These are phyloP conservation scores for Neoboletus brunneissimus DNA, from an alignment of 768 basidiomycete genomes.

Conservation along the genomic window DNA sequence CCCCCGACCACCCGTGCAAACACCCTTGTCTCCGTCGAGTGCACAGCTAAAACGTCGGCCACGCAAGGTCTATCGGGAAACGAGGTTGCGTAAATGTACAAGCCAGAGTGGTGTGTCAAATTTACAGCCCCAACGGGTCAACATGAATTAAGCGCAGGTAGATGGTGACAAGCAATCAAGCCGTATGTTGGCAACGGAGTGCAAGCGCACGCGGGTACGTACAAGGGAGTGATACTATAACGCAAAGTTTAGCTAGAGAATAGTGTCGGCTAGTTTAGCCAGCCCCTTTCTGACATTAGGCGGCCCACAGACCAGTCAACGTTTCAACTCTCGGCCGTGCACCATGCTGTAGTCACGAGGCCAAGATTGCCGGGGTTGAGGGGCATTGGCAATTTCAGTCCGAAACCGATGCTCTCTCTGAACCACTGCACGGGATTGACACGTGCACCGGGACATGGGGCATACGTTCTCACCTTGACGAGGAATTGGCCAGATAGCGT, in stretches of 20 bases:
- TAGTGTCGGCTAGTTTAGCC: not conserved
- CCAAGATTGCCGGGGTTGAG: not conserved
- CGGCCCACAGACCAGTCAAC: not conserved
- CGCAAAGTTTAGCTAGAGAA: not conserved
- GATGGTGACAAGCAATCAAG: not conserved
- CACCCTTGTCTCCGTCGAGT: not conserved
- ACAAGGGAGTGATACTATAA: not conserved
- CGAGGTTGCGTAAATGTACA: constrained; percentile 13
- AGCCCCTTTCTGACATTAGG: not conserved
- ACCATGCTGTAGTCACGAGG: not conserved
- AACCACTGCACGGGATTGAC: constrained; percentile 24
- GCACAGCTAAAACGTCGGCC: not conserved
- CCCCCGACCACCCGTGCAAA: constrained; percentile 25
- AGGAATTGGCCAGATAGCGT: constrained; percentile 56
- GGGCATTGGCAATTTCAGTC: not conserved
- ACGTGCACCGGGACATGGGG: not conserved
- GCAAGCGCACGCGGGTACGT: not conserved
- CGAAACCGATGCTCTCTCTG: constrained; percentile 27
- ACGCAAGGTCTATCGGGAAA: not conserved
- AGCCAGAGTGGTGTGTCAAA: constrained; percentile 2
- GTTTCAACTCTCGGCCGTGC: not conserved
- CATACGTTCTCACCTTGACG: constrained; percentile 40
- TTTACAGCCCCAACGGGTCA: not conserved
- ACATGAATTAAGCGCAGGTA: constrained; percentile 1
- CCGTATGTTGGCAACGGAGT: not conserved